phyloP scores from a whole-genome alignment of 2,329 filamentous ascomycete genomes.

The Madurella fahalii region DNA sequence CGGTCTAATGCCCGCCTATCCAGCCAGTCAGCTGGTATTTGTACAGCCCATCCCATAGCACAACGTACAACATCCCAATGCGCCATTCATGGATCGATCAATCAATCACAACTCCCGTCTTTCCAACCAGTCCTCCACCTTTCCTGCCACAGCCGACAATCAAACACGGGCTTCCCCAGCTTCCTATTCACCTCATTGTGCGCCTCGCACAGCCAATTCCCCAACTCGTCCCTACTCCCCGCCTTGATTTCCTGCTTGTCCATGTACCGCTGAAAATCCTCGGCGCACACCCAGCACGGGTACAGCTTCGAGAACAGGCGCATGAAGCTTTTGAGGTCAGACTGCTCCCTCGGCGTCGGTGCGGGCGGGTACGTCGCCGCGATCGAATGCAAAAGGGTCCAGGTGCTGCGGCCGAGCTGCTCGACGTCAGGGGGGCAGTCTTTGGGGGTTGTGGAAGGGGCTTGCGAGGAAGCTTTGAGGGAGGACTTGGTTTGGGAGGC shows the following conservation, averaged over 20 bases:
- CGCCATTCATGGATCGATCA: no score
- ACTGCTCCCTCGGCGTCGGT: conserved; percentile 66
- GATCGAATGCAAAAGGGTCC: conserved; percentile 91
- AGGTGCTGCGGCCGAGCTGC: conserved; percentile 77
- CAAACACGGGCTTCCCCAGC: conserved; percentile 84
- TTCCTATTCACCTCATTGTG: conserved; percentile 88
- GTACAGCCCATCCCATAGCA: neutral
- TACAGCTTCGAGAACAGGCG: conserved; percentile 79
- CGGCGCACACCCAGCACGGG: conserved; percentile 92
- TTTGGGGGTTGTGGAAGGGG: conserved; percentile 22
- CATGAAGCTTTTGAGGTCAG: conserved; percentile 74
- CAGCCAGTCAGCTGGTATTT: neutral
- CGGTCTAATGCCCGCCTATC: conserved; percentile 2
- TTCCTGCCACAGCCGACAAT: conserved; percentile 88
- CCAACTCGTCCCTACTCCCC: conserved; percentile 64
- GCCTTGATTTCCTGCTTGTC: conserved; percentile 61
- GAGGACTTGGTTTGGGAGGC: conserved; percentile 48
- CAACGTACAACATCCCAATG: neutral
- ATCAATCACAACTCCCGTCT: conserved; percentile 58
- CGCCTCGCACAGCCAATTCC: conserved; percentile 77
- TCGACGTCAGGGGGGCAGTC: conserved; percentile 93
- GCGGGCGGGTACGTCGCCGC: conserved; percentile 76
- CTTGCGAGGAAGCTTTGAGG: conserved; percentile 33
- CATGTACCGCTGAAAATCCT: conserved; percentile 85
- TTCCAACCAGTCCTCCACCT: conserved; percentile 90